Percentiles rank a stretch among this genome's conserved stretches.
phyloP scores from a whole-genome alignment of 2,329 filamentous ascomycete genomes.

The Stagonosporopsis tanaceti region DNA sequence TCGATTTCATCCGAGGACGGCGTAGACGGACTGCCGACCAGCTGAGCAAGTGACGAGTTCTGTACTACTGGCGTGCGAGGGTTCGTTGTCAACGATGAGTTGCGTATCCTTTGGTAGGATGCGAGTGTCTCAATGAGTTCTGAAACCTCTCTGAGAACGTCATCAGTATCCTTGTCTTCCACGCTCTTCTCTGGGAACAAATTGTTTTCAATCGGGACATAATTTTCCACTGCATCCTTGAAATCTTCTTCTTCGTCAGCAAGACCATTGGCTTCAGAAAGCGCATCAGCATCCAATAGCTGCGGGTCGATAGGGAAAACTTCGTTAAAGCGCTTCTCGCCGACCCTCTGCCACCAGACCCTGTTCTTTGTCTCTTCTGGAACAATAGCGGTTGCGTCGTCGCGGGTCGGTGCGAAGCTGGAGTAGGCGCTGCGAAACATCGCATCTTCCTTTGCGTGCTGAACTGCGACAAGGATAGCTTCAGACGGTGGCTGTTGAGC shows the following conservation, averaged over 20 bases:
- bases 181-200: slow-evolving; percentile 44
- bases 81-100: slow-evolving; percentile 71
- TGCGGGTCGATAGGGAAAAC: slow-evolving; percentile 65
- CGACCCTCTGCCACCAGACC: slow-evolving; percentile 79
- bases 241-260: slow-evolving; percentile 49
- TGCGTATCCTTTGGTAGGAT: slow-evolving; percentile 81
- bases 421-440: slow-evolving; percentile 81
- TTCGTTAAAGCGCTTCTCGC: slow-evolving; percentile 70
- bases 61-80: slow-evolving; percentile 72
- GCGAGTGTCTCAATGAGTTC: slow-evolving; percentile 78
- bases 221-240: slow-evolving; percentile 50
- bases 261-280: slow-evolving; percentile 49
- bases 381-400: slow-evolving; percentile 75
- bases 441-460: slow-evolving; percentile 74
- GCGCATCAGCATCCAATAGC: slow-evolving; percentile 48
- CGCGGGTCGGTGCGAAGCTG: slow-evolving; percentile 78
- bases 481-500: slow-evolving; percentile 61
- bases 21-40: slow-evolving; percentile 67
- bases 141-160: slow-evolving; percentile 75
- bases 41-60: slow-evolving; percentile 66
- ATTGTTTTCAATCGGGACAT: slow-evolving; percentile 40
- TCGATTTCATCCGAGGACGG: slow-evolving; percentile 68
- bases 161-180: slow-evolving; percentile 69
- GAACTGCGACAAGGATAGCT: slow-evolving; percentile 46
- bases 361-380: slow-evolving; percentile 72